Base-by-base conservation (phyloP, 495 filamentous ascomycete species). In the Sabuloglossum arenarium region DNA sequence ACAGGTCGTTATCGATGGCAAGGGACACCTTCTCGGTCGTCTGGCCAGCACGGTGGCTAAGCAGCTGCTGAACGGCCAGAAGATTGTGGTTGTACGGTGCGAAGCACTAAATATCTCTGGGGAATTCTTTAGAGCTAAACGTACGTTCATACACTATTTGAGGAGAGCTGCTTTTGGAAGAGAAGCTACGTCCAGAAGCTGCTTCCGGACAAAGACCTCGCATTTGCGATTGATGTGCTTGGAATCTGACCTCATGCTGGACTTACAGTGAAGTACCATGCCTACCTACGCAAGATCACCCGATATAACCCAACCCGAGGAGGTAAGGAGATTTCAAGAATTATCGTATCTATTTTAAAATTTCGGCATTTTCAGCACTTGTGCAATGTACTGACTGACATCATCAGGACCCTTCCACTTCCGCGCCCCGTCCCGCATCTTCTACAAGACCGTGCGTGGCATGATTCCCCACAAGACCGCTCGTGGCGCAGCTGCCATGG, bases 391-490 rank as follows among this genome's bases (percentile, higher is more conserved):
- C 50, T 3, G 31, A 54, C 39, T 55, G 19, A 37, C 53, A 14
- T 39, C 53, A 21, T 16, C 65, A 86, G 84, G 91, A 78, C 93
- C 91, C 71, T 98, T 95, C 84, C 91, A 97, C 76, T 98, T 94
- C 86, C 93, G 91, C 73, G 86, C 88, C 66, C 91, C 91, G 53
- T 91, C 89, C 63, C 82, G 93, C 70, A 95, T 98, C 74, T 90
- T 98, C 84, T 98, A 96, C 84, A 94, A 95, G 81, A 88, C 91
- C 69, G 87, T 98, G 74, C 93, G 91, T 69, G 91, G 91, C 71
- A 98, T 98, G 91, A 90, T 97, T 62, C 93, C 91, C 67, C 91
- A 98, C 85, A 98, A 98, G 81, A 97, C 91, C 63, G 77, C 90
- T 69, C 91, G 91, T 69, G 91, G 91, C 70, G 84, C 90, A 67